Base-by-base conservation (phyloP, 306 rosid species). In the Trifolium fragiferum region DNA sequence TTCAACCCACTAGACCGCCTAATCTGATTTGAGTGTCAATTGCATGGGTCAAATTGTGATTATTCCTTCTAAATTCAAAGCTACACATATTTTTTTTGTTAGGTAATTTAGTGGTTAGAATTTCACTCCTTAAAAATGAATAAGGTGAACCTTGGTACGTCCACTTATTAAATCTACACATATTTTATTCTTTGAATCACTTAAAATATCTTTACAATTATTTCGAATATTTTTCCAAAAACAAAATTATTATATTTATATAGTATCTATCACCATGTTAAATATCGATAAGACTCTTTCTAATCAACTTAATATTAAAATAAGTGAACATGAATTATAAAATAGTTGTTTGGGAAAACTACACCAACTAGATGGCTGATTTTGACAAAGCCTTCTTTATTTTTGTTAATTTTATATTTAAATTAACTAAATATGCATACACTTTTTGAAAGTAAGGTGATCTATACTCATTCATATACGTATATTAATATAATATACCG, bases 201-300 rank as follows among this genome's bases (percentile, higher is more conserved):
- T 11, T 40, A 20, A 19, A 65, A 37, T 10, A n/a, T 19, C 33
- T 20, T 65, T 19, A 1, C 33, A 19, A 66, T 41, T 40, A 41
- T 41, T 33, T 7, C 50, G 4, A 13, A 66, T 66, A 11, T 20
- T 66, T 41, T 40, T 19, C 41, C 32, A 66, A 66, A 40, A 18
- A 12, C 19, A 40, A 1, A 5, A 2, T 66, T 66, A 66, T 66
- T 20, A 41, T 66, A 66, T 41, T 10, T 19, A 2, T 20, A 3
- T 12, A 62, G 44, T 62, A 9, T 18, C 23, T 6, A 62, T 62
- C 46, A 35, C 7, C 44, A 33, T 62, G 67, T 37, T 35, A 63
- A 63, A 63, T 66, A 49, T 23, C 30, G 57, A 66, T 43, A 44
- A 66, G 72, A 66, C 57, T 7, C 21, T 66, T 1, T 1, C 12